Conservation (phyloP, 2,329 filamentous ascomycete species). For the Lasiodiplodia gonubiensis region DNA sequence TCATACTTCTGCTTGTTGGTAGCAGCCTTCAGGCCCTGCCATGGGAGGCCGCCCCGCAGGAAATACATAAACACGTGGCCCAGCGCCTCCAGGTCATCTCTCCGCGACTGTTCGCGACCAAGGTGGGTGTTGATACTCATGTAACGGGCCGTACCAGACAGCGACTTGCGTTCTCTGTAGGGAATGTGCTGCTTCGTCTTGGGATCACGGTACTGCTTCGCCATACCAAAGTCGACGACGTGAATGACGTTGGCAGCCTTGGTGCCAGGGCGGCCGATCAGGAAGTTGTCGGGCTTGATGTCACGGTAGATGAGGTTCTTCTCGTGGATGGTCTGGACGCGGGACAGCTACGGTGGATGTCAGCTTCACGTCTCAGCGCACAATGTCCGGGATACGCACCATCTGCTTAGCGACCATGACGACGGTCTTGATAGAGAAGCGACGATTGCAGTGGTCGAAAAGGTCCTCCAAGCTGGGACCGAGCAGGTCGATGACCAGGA, state of each 20-base stretch:
- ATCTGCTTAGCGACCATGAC: conserved; percentile 99
- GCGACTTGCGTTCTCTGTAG: conserved; percentile 93
- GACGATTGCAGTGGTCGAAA: conserved; percentile 94
- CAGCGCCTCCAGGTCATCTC: conserved; percentile 91
- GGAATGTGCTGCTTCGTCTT: conserved; percentile 99
- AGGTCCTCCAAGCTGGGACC: conserved; percentile 94
- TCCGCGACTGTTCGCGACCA: conserved; percentile 91
- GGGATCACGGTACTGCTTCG: conserved; percentile 97
- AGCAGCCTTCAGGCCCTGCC: conserved; percentile 71
- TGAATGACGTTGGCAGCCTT: conserved; percentile 98
- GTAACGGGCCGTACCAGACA: conserved; percentile 95
- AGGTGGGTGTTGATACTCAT: conserved; percentile 99
- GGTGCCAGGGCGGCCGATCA: conserved; percentile 88
- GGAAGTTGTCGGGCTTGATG: conserved; percentile 99
- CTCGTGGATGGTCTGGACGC: conserved; percentile 94
- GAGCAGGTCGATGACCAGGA: conserved; percentile 94
- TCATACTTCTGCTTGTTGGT: conserved; percentile 97
- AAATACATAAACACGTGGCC: conserved; percentile 76
- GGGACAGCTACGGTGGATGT: conserved; percentile 68
- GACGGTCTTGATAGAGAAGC: conserved; percentile 96
- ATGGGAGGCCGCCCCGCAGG: conserved; percentile 68
- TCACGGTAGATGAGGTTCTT: conserved; percentile 99
- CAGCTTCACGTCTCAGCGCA: conserved; percentile 29
- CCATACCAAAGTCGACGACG: conserved; percentile 99
- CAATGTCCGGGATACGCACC: conserved; percentile 58